These are phyloP conservation scores for Trametes cingulata DNA, from an alignment of 768 basidiomycete species.

Conservation along the genomic window DNA sequence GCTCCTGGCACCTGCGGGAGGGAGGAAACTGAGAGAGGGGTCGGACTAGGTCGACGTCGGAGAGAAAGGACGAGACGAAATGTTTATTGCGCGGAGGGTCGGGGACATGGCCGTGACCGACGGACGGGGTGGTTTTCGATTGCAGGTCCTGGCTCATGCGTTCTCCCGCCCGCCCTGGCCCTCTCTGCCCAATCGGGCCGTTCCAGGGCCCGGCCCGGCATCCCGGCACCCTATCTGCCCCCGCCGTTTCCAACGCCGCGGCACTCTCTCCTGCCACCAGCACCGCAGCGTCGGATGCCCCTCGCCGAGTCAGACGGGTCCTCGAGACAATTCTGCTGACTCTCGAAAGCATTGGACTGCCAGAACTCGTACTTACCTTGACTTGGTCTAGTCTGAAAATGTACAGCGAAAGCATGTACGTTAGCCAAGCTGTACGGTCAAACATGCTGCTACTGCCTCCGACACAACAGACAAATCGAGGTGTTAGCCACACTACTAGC, in stretches of 20 bases:
- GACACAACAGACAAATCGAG: no score
- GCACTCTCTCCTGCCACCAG: not conserved
- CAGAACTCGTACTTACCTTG: no score
- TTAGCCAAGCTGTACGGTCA: no score
- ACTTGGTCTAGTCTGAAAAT: no score
- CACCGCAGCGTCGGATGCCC: no score
- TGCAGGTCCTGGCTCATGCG: not conserved
- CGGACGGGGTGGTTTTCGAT: not conserved
- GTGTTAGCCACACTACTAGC: no score
- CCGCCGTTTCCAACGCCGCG: not conserved
- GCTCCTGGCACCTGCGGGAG: constrained; percentile 3
- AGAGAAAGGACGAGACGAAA: not conserved
- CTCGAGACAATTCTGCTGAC: no score
- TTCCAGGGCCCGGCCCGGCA: constrained; percentile 1
- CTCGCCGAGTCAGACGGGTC: no score
- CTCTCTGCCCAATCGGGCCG: constrained; percentile 1
- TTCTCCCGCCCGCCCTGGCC: constrained; percentile 3
- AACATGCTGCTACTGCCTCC: no score
- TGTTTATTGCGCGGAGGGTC: not conserved
- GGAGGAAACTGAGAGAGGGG: not conserved
- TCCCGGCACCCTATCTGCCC: not conserved
- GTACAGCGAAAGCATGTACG: no score
- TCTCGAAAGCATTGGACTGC: no score
- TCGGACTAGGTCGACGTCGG: not conserved
- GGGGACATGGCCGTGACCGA: not conserved